Base-by-base conservation (phyloP, 2,329 filamentous ascomycete species). In the Colletotrichum phormii region DNA sequence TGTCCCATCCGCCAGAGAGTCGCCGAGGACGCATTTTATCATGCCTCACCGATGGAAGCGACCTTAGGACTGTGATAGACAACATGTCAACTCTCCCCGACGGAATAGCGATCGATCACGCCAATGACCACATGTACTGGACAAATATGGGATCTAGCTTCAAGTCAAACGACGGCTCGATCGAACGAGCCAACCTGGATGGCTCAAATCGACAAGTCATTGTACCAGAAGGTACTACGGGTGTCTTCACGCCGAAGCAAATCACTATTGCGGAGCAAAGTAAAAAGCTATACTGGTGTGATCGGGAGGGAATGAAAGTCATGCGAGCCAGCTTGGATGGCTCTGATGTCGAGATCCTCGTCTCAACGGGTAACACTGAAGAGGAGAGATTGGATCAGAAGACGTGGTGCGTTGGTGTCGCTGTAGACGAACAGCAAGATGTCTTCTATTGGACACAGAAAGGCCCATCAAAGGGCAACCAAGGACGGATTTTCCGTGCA, bases 181-280 rank as follows among this genome's bases (percentile, higher is more conserved):
- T 69, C n/a, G 67, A 69, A 35, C 51, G 67, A 7, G 67, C 67
- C 15, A 59, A 58, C 29, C 24, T 69, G 11, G 67, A 69, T 53
- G 67, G 60, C 15, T 58, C 67, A 35, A 18, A 42, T 13, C 61
- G 60, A 22, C 63, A n/a, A 9, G 18, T 22, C 29, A 37, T 69
- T 53, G 53, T 69, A 6, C 29, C 53, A 9, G 7, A 18, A 15
- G 59, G 67, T 7, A 53, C 53, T 3, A 6, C 15, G n/a, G 51
- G 67, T 11, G 67, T 69, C n/a, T 69, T 69, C 12, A 69, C 60
- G 7, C 67, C 67, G 2, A 69, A 69, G 22, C 67, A 69, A 24
- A 69, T 69, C 22, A 69, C 67, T 18, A 58, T 69, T 13, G 67
- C 67, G 18, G 58, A 58, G 15, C 24, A 31, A 13, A 69, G 60